Evolutionary conservation across 2,329 filamentous ascomycete species (phyloP).

Genomic region (Blastomyces gilchristii): DNA sequence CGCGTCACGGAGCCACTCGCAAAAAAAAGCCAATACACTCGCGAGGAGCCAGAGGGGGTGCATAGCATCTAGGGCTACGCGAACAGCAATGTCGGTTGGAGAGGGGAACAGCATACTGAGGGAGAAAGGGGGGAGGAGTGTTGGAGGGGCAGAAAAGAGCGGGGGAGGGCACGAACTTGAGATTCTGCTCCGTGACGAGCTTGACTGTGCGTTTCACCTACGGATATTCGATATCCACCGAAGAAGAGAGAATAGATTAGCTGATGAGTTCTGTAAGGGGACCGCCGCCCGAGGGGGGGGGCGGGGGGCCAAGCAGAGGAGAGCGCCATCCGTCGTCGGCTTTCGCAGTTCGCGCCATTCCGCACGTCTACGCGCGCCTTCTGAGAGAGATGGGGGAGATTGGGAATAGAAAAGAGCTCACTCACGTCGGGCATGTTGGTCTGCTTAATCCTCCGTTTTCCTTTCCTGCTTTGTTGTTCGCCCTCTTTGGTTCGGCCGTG

Average conservation of each 20-base stretch:
- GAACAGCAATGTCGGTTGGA: neutral
- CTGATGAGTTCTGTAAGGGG: neutral
- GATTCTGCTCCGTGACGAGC: conserved; percentile 82
- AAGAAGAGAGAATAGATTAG: conserved; percentile 6
- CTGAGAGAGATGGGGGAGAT: neutral
- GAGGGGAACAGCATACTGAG: neutral
- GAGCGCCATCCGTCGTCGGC: neutral
- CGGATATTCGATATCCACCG: neutral
- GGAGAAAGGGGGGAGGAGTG: too few relatives aligned
- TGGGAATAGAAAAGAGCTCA: conserved; percentile 19
- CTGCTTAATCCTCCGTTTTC: neutral
- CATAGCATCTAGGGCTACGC: neutral
- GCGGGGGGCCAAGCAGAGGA: neutral
- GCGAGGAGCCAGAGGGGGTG: too few relatives aligned
- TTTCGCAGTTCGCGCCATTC: neutral
- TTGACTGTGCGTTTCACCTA: conserved; percentile 78
- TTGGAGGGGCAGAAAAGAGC: conserved; percentile 16
- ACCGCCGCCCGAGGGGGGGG: too few relatives aligned
- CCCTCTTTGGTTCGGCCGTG: neutral
- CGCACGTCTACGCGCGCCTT: too few relatives aligned
- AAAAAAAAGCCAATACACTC: neutral
- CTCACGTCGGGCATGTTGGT: conserved; percentile 39
- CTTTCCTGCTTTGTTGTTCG: neutral
- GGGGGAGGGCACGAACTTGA: conserved; percentile 55
- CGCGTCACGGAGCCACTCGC: neutral